Evolutionary conservation across 441 rosid genomes (phyloP).

Genomic region (Erysimum cheiri): DNA sequence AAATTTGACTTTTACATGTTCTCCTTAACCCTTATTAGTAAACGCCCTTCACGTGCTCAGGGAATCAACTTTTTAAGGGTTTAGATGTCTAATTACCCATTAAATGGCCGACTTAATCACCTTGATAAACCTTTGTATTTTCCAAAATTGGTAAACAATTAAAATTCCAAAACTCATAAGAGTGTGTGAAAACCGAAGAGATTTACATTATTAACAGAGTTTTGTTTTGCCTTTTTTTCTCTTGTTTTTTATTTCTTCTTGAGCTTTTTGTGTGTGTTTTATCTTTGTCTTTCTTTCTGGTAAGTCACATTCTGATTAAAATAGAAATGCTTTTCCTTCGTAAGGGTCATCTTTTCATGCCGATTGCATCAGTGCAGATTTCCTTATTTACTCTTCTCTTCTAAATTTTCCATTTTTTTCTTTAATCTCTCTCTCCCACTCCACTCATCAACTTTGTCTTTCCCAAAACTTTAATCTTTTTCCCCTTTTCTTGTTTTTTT

Average conservation of each 20-base stretch:
- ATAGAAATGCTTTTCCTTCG: slow-evolving; percentile 36
- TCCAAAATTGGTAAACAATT: neutral
- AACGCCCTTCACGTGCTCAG: slow-evolving; percentile 41
- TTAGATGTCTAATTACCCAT: slow-evolving; percentile 25
- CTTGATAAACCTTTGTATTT: slow-evolving; percentile 9
- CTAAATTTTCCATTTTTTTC: neutral
- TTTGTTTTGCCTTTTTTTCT: neutral
- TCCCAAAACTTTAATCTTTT: slow-evolving; percentile 29
- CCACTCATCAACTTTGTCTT: slow-evolving; percentile 27
- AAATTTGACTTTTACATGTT: slow-evolving; percentile 35
- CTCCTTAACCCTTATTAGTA: slow-evolving; percentile 25
- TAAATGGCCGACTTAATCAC: slow-evolving; percentile 10
- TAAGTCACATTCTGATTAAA: slow-evolving; percentile 45
- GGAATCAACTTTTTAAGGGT: slow-evolving; percentile 23
- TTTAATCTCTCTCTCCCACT: slow-evolving; percentile 13
- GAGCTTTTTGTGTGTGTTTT: slow-evolving; percentile 18
- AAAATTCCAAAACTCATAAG: neutral
- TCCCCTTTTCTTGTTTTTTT: neutral
- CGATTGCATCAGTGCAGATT: slow-evolving; percentile 36
- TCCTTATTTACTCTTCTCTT: slow-evolving; percentile 36
- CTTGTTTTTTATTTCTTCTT: neutral
- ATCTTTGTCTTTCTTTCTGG: slow-evolving; percentile 20
- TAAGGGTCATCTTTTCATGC: slow-evolving; percentile 45
- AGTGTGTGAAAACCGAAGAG: slow-evolving; percentile 21
- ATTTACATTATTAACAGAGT: slow-evolving; percentile 21